Evolutionary conservation across 1,284 basidiomycete genomes (phyloP), one percentile per base, ranked within the genome.

Genomic region (Leccinum subfulvum): DNA sequence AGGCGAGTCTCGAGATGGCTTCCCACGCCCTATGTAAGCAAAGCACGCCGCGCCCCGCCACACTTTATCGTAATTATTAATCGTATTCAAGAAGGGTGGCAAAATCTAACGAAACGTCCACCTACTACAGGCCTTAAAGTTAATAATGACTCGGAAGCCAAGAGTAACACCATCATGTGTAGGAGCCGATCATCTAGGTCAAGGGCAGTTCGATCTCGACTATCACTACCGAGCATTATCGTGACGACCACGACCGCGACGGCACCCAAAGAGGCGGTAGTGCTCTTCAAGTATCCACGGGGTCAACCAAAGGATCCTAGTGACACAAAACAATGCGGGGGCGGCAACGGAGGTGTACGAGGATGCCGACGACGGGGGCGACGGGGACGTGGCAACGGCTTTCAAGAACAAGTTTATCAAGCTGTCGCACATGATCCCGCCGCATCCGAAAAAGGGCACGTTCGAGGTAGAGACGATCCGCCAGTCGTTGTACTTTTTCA

Each of bases 381-480:
- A 65, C 4, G 60, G 56, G 8, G 65, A 72, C 51, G 72, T 72
- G 28, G 72, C 76, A 26, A 68, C 70, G 21, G 74, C 67, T 14
- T 71, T 84, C 33, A 73, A 72, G 68, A 80, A 80, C 77, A 85
- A 83, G 77, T 97, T 95, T 74, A 84, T 97, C 64, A 82, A 88
- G 65, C 78, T 99, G 44, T 78, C 81, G 30, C 90, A 93, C 68
- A 70, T 97, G 66, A 75, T 99, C 14, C 96, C 96, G 0, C 87
- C 89, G 0, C 78, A 96, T 23, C 97, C 97, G 0, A 76, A 87
- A 73, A 94, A 94, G 79, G 97, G 97, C 63, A 80, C 83, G 62
- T 98, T 99, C 75, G 86, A 95, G 69, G 94, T 99, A 64, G 81
- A 87, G 71, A 84, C 83, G 66, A 96, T 98, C 78, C 89, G 90